Percentiles rank a stretch among this genome's conserved stretches.
Conservation (phyloP, 169 alveolate species). For the Plasmodium vivax region DNA sequence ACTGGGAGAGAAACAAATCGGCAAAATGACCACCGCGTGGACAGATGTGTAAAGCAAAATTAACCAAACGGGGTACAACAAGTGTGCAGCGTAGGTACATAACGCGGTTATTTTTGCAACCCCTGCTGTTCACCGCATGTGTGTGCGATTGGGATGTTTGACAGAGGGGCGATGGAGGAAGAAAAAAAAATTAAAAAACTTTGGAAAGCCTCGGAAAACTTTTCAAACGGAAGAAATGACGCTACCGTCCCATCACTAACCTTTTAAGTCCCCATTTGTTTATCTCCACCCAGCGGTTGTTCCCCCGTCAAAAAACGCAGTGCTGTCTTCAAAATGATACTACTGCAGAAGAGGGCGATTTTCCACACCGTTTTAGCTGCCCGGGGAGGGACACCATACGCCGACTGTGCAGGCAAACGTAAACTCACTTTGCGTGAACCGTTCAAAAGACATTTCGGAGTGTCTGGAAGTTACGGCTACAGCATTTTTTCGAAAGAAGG, state of each 20-base stretch:
- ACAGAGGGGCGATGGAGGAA: background rate
- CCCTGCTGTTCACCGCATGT: background rate
- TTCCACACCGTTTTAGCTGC: conserved; percentile 5
- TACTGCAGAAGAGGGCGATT: conserved; percentile 1
- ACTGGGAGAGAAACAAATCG: background rate
- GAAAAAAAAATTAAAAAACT: background rate
- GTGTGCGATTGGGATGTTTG: background rate
- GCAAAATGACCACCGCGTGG: background rate
- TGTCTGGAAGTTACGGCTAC: conserved; percentile 72
- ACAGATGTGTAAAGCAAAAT: background rate
- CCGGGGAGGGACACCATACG: background rate
- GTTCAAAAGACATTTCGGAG: conserved; percentile 62
- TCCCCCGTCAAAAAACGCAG: background rate
- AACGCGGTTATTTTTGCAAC: background rate
- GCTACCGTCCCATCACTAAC: background rate
- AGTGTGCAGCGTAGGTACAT: background rate
- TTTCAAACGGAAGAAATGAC: background rate
- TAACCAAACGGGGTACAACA: background rate
- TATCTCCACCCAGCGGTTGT: background rate
- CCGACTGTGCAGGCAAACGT: conserved; percentile 1
- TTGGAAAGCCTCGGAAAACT: background rate
- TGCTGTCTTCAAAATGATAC: conserved; percentile 32
- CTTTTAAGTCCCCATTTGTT: background rate
- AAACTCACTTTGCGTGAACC: background rate
- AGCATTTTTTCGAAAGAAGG: conserved; percentile 74